Conservation (phyloP, 148 eudicot genomes). For the Rheum nobile region DNA sequence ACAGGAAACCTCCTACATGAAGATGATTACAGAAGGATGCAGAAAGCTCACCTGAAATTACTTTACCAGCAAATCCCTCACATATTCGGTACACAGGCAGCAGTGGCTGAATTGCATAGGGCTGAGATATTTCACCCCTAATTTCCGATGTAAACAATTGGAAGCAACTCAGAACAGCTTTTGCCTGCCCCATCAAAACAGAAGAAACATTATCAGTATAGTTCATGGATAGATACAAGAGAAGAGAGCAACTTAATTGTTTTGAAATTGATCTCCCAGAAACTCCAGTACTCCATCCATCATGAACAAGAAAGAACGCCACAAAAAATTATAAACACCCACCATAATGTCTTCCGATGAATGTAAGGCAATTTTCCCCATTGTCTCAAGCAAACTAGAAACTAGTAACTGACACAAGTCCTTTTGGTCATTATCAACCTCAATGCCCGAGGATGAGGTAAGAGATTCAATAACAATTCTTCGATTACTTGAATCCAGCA, state of each 20-base stretch:
- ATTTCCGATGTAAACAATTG: conserved; percentile 25
- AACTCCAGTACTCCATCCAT: no score
- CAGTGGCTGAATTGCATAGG: conserved; percentile 49
- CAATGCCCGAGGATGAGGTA: conserved; percentile 24
- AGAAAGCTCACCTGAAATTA: conserved; percentile 52
- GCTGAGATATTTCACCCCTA: conserved; percentile 28
- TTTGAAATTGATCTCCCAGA: no score
- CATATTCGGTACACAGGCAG: conserved; percentile 66
- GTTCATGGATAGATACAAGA: neutral
- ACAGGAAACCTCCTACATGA: neutral
- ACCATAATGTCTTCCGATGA: conserved; percentile 64
- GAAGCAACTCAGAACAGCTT: conserved; percentile 47
- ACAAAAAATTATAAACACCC: no score
- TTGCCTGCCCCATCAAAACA: conserved; percentile 51
- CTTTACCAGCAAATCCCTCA: conserved; percentile 79
- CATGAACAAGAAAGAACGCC: no score
- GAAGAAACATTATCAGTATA: conserved; percentile 7
- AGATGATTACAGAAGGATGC: neutral
- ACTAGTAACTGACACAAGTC: conserved; percentile 31
- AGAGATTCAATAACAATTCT: conserved; percentile 40
- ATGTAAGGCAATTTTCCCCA: conserved; percentile 65
- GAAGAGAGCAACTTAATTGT: neutral
- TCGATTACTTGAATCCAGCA: conserved; percentile 58
- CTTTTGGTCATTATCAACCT: conserved; percentile 18
- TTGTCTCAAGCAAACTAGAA: conserved; percentile 48